Base-by-base conservation (phyloP, 1,139 yeast species). In the Geotrichum histeridarum region DNA sequence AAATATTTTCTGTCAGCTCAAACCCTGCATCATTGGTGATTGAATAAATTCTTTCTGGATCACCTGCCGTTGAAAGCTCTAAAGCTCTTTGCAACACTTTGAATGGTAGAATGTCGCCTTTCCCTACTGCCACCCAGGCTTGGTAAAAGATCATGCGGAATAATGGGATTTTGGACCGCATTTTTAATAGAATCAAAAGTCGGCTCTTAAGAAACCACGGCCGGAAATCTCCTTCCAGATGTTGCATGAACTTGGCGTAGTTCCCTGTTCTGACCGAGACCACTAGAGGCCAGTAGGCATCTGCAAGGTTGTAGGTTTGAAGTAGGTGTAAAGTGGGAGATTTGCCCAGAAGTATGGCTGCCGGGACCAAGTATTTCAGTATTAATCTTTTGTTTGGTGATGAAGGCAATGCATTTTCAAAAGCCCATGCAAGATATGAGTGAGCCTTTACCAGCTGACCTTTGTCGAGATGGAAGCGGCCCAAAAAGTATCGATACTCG, bases 401-500 rank as follows among this genome's bases (percentile, higher is more conserved):
- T 8, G 60, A 53, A 4, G 61, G 57, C 1, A 78, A 78, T 51
- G 83, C 73, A 53, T 77, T 72, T 3, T 61, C 56, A 53, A 81
- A 78, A 56, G 91, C 82, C 86, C 90, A 84, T 33, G 70, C 62
- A 45, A 88, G 73, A 64, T 87, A 90, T 31, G 70, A 65, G 61
- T 75, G 83, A 2, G 89, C 80, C 52, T 75, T 77, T 11, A 73
- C 69, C 35, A 83, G 72, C 61, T 83, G 83, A 57, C 80, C 78
- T 57, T 83, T 83, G 44, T 80, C 76, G 50, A 86, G 67, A 62
- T 83, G 81, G 64, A 79, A 87, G 53, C 82, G 76, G 0, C 90
- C 90, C 46, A 86, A 73, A 63, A 83, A 80, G 66, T 76, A 87
- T 52, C 93, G 71, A 67, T 84, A 86, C 61, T 82, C 84, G 4